These are phyloP conservation scores for Lipomyces oligophaga DNA, from an alignment of 805 yeast genomes.

Conservation along the genomic window DNA sequence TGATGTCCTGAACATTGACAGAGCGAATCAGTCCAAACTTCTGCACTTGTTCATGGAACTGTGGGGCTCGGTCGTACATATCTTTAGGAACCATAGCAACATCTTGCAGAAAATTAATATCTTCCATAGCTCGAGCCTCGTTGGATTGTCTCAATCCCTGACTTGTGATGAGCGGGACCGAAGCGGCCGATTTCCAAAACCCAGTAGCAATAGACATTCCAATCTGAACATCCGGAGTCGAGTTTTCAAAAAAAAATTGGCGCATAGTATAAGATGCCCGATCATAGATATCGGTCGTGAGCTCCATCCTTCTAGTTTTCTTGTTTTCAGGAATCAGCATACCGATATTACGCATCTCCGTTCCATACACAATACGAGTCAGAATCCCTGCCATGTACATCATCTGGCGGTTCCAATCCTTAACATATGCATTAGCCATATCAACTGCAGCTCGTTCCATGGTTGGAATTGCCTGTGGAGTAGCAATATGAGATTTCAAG, in stretches of 20 bases:
- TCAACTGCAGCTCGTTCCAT: slow-evolving; percentile 45
- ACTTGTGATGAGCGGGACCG: slow-evolving; percentile 36
- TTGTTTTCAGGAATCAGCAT: slow-evolving; percentile 7
- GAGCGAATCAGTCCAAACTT: slow-evolving; percentile 29
- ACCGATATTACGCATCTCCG: slow-evolving; percentile 32
- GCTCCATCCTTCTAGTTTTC: slow-evolving; percentile 1
- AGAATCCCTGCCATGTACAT: slow-evolving; percentile 40
- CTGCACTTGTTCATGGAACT: slow-evolving; percentile 34
- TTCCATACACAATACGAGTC: slow-evolving; percentile 38
- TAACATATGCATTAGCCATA: slow-evolving; percentile 41
- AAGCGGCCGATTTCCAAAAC: slow-evolving; percentile 37
- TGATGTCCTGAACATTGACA: slow-evolving; percentile 32
- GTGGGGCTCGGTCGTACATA: slow-evolving; percentile 26
- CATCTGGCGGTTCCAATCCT: slow-evolving; percentile 42
- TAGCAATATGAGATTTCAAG: slow-evolving; percentile 38
- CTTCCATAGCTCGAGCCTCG: slow-evolving; percentile 34
- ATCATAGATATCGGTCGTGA: slow-evolving; percentile 7
- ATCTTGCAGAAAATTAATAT: slow-evolving; percentile 29
- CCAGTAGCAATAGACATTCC: slow-evolving; percentile 39
- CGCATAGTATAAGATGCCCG: slow-evolving; percentile 33
- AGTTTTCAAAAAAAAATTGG: slow-evolving; percentile 35
- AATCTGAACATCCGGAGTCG: slow-evolving; percentile 39
- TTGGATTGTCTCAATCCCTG: slow-evolving; percentile 36
- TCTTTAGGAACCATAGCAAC: slow-evolving; percentile 34
- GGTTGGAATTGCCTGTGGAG: slow-evolving; percentile 43